Percentiles rank a stretch among this genome's conserved stretches.
Evolutionary conservation across 805 yeast genomes (phyloP).

Genomic region (Suhomyces sp.): DNA sequence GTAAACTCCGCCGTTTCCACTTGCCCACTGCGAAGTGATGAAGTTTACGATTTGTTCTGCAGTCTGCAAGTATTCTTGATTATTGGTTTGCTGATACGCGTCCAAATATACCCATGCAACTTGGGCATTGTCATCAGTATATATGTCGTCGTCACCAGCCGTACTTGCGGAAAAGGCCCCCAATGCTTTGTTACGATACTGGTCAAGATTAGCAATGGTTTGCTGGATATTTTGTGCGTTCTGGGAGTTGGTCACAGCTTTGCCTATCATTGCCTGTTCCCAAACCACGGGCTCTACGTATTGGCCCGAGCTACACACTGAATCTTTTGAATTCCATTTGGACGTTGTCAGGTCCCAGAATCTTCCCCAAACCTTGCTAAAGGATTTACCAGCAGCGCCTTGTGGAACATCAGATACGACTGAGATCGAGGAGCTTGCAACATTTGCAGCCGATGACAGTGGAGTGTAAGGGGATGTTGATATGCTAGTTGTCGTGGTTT

Average conservation of each 20-base stretch:
- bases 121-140: slow-evolving; percentile 29
- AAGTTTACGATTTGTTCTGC: slow-evolving; percentile 17
- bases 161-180: slow-evolving; percentile 24
- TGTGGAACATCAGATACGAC: slow-evolving; percentile 3
- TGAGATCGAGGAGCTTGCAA: not conserved
- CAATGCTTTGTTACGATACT: slow-evolving; percentile 17
- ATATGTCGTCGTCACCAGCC: slow-evolving; percentile 20
- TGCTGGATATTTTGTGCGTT: slow-evolving; percentile 9
- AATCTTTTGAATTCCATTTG: slow-evolving; percentile 17
- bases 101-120: slow-evolving; percentile 24
- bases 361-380: slow-evolving; percentile 15
- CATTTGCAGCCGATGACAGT: not conserved
- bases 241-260: slow-evolving; percentile 14
- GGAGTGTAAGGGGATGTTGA: not conserved
- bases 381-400: slow-evolving; percentile 4
- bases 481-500: not conserved
- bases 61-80: slow-evolving; percentile 14
- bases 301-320: slow-evolving; percentile 11
- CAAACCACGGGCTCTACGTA: slow-evolving; percentile 21
- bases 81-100: slow-evolving; percentile 18
- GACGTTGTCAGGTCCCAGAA: slow-evolving; percentile 17
- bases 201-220: slow-evolving; percentile 13
- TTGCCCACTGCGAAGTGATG: slow-evolving; percentile 19
- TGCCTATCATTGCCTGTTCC: slow-evolving; percentile 27
- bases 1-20: slow-evolving; percentile 21